Conservation (phyloP, 345 rosid species). For the Citrus glauca region DNA sequence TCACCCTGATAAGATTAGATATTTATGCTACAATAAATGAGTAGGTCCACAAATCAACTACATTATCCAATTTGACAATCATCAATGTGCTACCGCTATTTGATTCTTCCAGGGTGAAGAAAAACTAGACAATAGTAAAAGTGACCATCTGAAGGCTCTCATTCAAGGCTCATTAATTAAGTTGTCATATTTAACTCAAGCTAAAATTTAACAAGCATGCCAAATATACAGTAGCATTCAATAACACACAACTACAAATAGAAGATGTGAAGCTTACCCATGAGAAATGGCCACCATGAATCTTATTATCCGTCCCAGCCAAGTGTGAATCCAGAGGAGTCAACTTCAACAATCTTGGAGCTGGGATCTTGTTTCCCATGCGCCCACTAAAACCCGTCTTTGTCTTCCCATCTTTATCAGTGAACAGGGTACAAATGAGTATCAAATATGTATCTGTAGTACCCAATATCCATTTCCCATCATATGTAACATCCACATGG, state of each 20-base stretch:
- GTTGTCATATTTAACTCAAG: neutral
- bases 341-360: constrained; percentile 88
- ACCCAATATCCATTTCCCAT: constrained; percentile 94
- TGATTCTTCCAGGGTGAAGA: neutral
- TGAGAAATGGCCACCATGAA: constrained; percentile 93
- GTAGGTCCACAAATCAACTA: neutral
- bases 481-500: constrained; percentile 84
- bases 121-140: neutral
- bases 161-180: neutral
- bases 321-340: constrained; percentile 85
- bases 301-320: constrained; percentile 80
- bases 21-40: neutral
- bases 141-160: neutral
- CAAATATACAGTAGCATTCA: neutral
- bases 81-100: neutral
- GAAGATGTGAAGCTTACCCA: constrained; percentile 59
- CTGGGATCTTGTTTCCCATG: constrained; percentile 92
- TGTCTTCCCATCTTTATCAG: constrained; percentile 85
- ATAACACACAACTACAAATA: neutral
- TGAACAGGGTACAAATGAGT: constrained; percentile 86
- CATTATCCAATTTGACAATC: neutral
- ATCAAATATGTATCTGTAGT: constrained; percentile 84
- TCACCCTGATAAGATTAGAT: neutral
- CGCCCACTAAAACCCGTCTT: constrained; percentile 86
- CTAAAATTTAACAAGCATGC: neutral